phyloP scores from a whole-genome alignment of 129 eudicot species.

The Sambucus nigra region DNA sequence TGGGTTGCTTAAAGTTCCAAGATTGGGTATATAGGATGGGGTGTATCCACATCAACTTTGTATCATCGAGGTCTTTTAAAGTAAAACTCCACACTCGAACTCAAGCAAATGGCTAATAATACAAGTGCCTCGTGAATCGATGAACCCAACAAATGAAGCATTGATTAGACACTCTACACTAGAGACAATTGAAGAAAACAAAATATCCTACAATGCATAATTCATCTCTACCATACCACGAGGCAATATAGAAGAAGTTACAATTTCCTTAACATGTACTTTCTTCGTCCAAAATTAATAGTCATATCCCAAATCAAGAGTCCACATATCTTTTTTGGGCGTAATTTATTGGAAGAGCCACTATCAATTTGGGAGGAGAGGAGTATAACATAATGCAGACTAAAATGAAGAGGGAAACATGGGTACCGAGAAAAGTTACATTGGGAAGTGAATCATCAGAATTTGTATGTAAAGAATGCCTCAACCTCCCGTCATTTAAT shows the following conservation, averaged over 20 bases:
- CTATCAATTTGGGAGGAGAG: too few species aligned
- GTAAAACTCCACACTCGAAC: too few species aligned
- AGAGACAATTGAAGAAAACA: not conserved
- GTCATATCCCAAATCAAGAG: too few species aligned
- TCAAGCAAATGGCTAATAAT: too few species aligned
- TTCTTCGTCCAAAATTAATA: too few species aligned
- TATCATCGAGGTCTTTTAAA: too few species aligned
- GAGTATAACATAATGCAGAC: not conserved
- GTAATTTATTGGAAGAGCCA: too few species aligned
- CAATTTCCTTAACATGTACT: not conserved
- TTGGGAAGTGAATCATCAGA: conserved; percentile 6
- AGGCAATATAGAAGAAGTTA: not conserved
- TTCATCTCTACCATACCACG: not conserved
- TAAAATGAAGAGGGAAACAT: not conserved
- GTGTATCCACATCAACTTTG: too few species aligned
- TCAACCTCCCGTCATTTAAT: conserved; percentile 14
- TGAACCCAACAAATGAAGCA: conserved; percentile 9
- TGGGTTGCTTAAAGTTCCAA: too few species aligned
- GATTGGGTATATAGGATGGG: too few species aligned
- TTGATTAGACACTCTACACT: not conserved
- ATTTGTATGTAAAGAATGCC: conserved; percentile 19
- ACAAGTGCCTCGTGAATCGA: too few species aligned
- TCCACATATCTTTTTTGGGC: too few species aligned
- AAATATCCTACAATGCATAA: not conserved
- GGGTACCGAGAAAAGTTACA: conserved; percentile 21